A percentile compares a stretch with the other conserved stretches of the same genome.
These are phyloP conservation scores for Ilex asprella DNA, from an alignment of 257 asterid species.

Conservation along the genomic window DNA sequence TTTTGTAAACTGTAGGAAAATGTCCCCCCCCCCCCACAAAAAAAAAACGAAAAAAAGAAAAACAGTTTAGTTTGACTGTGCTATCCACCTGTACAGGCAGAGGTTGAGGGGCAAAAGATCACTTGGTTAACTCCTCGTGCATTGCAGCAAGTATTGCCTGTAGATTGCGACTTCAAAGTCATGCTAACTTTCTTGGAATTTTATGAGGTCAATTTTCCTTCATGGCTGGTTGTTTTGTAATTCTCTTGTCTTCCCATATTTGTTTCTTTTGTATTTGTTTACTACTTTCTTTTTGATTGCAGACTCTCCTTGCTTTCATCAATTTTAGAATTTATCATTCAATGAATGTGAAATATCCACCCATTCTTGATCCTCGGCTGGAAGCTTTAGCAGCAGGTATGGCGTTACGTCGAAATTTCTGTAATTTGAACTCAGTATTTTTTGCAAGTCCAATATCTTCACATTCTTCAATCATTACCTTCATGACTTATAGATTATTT, in stretches of 20 bases:
- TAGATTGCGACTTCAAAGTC: slow-evolving; percentile 76
- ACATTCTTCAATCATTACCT: not conserved
- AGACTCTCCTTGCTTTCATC: slow-evolving; percentile 78
- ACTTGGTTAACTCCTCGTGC: slow-evolving; percentile 99
- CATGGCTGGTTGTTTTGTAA: not conserved
- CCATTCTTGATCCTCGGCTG: slow-evolving; percentile 81
- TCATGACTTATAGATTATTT: too few species aligned
- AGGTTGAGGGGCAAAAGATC: slow-evolving; percentile 82
- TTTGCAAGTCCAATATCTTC: not conserved
- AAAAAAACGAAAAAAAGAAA: too few species aligned
- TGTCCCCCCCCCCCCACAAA: too few species aligned
- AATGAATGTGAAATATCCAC: slow-evolving; percentile 74
- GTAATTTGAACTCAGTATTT: not conserved
- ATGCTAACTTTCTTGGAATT: slow-evolving; percentile 88
- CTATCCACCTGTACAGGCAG: slow-evolving; percentile 51
- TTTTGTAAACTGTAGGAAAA: too few species aligned
- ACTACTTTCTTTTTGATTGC: slow-evolving; percentile 24
- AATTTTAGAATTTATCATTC: slow-evolving; percentile 70
- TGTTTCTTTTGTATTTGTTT: not conserved
- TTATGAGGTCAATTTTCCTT: slow-evolving; percentile 55
- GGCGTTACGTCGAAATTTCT: not conserved
- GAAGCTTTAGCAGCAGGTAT: slow-evolving; percentile 92
- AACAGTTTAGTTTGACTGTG: not conserved
- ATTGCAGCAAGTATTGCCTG: slow-evolving; percentile 87
- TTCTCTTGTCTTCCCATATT: not conserved